These are phyloP conservation scores for Globisporangium spinosum DNA, from an alignment of 352 stramenopile species.

Conservation along the genomic window DNA sequence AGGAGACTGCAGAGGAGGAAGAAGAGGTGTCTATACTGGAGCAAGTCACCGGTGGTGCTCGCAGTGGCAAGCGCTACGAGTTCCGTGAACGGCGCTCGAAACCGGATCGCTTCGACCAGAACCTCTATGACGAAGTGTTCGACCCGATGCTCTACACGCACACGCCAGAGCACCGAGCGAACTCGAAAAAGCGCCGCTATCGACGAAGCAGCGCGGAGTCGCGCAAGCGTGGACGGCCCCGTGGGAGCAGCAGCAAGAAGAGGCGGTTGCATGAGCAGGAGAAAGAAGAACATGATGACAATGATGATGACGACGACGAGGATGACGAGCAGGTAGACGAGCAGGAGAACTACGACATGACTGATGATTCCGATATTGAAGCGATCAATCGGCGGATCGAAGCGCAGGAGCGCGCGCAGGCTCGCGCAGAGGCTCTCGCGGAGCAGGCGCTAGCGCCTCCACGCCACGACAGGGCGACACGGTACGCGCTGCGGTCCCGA, in stretches of 20 bases:
- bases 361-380: slow-evolving; percentile 48
- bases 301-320: slow-evolving; percentile 30
- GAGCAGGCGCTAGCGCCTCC: slow-evolving; percentile 19
- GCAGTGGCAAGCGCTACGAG: slow-evolving; percentile 31
- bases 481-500: slow-evolving; percentile 59
- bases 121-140: slow-evolving; percentile 73
- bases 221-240: slow-evolving; percentile 4
- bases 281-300: slow-evolving; percentile 25
- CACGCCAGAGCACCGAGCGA: neutral
- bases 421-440: slow-evolving; percentile 20
- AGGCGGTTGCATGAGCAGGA: slow-evolving; percentile 14
- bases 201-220: slow-evolving; percentile 7
- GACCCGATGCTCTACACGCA: slow-evolving; percentile 24
- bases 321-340: slow-evolving; percentile 23
- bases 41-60: slow-evolving; percentile 5
- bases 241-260: slow-evolving; percentile 4
- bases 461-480: slow-evolving; percentile 27
- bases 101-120: slow-evolving; percentile 57
- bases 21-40: slow-evolving; percentile 16
- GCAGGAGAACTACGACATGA: slow-evolving; percentile 29
- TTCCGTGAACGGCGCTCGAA: slow-evolving; percentile 53
- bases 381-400: slow-evolving; percentile 52
- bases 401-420: slow-evolving; percentile 37
- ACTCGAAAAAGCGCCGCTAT: slow-evolving; percentile 21
- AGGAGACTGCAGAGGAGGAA: slow-evolving; percentile 15